These are phyloP conservation scores for Aspergillus uvarum DNA, from an alignment of 2,329 filamentous ascomycete genomes.

Conservation along the genomic window DNA sequence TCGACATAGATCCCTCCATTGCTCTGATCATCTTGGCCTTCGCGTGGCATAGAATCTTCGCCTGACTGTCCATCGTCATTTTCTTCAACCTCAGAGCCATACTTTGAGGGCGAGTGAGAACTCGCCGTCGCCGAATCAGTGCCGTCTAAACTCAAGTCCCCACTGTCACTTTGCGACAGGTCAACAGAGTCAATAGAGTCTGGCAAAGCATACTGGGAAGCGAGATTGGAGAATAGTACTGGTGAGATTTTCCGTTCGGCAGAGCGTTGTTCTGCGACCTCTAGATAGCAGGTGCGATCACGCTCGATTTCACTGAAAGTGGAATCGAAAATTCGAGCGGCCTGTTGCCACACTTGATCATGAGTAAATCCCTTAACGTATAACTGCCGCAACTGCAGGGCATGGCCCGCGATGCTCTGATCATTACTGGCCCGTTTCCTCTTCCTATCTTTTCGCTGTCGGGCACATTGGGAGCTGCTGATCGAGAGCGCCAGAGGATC, in stretches of 20 bases:
- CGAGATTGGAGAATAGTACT: slow-evolving; percentile 6
- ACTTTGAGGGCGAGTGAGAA: slow-evolving; percentile 8
- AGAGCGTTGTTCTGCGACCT: slow-evolving; percentile 20
- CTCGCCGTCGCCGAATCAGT: slow-evolving; percentile 5
- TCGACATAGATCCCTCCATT: slow-evolving; percentile 59
- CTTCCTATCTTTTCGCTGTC: slow-evolving; percentile 70
- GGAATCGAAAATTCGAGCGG: slow-evolving; percentile 74
- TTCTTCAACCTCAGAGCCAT: slow-evolving; percentile 13
- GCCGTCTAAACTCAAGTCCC: slow-evolving; percentile 15
- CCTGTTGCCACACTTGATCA: slow-evolving; percentile 92
- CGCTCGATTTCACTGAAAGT: slow-evolving; percentile 55
- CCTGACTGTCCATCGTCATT: slow-evolving; percentile 11
- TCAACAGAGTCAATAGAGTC: slow-evolving; percentile 17
- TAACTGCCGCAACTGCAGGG: slow-evolving; percentile 77
- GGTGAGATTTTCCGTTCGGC: slow-evolving; percentile 2
- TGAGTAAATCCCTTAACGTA: slow-evolving; percentile 85
- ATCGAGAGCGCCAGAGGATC: slow-evolving; percentile 75
- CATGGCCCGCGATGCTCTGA: slow-evolving; percentile 46
- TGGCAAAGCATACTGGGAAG: slow-evolving; percentile 16
- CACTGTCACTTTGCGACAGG: slow-evolving; percentile 17
- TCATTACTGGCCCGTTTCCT: slow-evolving; percentile 65
- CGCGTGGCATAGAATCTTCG: slow-evolving; percentile 24
- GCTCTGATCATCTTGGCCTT: slow-evolving; percentile 28
- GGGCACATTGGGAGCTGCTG: slow-evolving; percentile 68
- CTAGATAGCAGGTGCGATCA: slow-evolving; percentile 41